Evolutionary conservation across 2,329 filamentous ascomycete species (phyloP).

Genomic region (Aureobasidium vineae): DNA sequence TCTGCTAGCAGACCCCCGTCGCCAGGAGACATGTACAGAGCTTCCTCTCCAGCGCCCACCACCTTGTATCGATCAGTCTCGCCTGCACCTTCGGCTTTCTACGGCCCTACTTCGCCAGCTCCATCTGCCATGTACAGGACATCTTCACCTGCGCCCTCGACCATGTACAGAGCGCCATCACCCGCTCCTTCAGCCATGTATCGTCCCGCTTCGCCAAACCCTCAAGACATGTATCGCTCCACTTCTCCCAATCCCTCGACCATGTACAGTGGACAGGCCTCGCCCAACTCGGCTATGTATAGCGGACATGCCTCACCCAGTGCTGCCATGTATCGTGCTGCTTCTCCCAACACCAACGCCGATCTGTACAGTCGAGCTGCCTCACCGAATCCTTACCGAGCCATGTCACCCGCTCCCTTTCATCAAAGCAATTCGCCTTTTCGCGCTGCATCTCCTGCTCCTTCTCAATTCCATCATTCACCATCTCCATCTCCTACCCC

Average conservation of each 20-base stretch:
- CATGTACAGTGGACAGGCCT: conserved; percentile 1
- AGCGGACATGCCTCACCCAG: not conserved
- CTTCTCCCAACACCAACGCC: conserved; percentile 30
- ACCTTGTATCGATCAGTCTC: conserved; percentile 40
- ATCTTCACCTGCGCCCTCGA: conserved; percentile 31
- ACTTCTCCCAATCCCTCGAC: conserved; percentile 31
- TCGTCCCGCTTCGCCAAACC: conserved; percentile 27
- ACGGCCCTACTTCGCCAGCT: conserved; percentile 30
- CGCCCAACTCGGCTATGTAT: conserved; percentile 25
- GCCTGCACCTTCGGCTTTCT: conserved; percentile 41
- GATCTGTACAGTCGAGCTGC: conserved; percentile 16
- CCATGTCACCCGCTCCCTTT: conserved; percentile 12
- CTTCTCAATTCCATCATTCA: conserved; percentile 37
- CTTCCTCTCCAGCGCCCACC: conserved; percentile 31
- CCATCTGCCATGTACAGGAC: conserved; percentile 32
- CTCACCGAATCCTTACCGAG: conserved; percentile 27
- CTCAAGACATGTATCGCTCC: conserved; percentile 25
- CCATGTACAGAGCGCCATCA: conserved; percentile 33
- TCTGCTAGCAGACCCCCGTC: conserved; percentile 32
- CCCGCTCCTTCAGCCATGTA: conserved; percentile 29
- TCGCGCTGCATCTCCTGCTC: conserved; percentile 33
- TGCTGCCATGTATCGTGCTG: conserved; percentile 29
- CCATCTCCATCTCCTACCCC: conserved; percentile 6
- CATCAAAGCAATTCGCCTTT: conserved; percentile 13
- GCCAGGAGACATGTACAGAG: conserved; percentile 30